Base-by-base conservation (phyloP, 2,329 filamentous ascomycete species). In the Monosporascus sp. region DNA sequence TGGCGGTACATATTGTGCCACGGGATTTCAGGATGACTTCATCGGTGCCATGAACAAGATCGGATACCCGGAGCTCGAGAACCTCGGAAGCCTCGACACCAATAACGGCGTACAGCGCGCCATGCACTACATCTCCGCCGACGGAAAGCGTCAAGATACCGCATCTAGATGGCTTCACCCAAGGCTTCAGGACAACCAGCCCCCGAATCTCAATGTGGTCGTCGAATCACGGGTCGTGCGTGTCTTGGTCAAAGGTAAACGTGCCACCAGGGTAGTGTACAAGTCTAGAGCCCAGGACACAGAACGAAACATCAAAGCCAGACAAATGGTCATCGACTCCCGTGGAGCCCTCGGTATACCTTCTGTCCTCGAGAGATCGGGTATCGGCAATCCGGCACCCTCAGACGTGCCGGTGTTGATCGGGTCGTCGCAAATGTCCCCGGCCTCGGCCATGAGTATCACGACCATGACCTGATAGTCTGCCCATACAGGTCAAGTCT, bases 111-210 rank as follows among this genome's bases (percentile, higher is more conserved):
- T 70, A 27, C 25, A 48, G 24, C 18, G 24, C n/a, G 37, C 37
- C 5, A n/a, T 45, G 2, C 35, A 37, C 9, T 52, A n/a, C 37
- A 37, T 39, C 17, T 18, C 15, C 18, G 68, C 68, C 0, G 70
- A 77, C 31, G 76, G 76, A 18, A 68, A 68, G 47, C 72, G 78
- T 37, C 76, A 79, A 61, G 78, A 81, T 59, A 66, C 76, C 9
- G 78, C 78, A 1, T 73, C 76, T 58, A 62, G 68, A 25, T 80
- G 76, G 51, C 57, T 82, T 17, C 78, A 81, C 58, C 76, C 77
- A 1, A 71, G 74, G 43, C 62, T 80, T 0, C 68, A 76, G 52
- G 68, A 70, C 49, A 15, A 27, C 7, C 61, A 73, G 22, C 70
- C 77, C 50, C 70, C 73, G 0, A 79, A 79, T 48, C 68, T 82